These are phyloP conservation scores for Penicillium fuscoglaucum DNA, from an alignment of 2,329 filamentous ascomycete species.

Conservation along the genomic window DNA sequence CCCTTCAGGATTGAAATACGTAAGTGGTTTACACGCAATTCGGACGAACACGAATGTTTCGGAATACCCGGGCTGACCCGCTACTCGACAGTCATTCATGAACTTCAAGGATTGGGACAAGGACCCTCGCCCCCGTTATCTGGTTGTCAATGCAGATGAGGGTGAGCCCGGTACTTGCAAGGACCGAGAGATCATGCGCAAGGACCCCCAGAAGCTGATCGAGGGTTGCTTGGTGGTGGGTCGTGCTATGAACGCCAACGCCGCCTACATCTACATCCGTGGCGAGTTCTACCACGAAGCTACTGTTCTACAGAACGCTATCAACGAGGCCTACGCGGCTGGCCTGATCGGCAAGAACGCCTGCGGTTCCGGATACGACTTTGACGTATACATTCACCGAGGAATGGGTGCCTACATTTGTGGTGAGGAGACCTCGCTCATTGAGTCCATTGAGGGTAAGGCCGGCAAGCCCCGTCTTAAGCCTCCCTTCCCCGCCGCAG, in stretches of 20 bases:
- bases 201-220: conserved; percentile 98
- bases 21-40: conserved; percentile 52
- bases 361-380: conserved; percentile 94
- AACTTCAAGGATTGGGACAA: conserved; percentile 99
- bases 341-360: conserved; percentile 98
- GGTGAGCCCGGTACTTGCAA: conserved; percentile 99
- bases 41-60: conserved; percentile 4
- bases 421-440: conserved; percentile 95
- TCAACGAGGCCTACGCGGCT: conserved; percentile 94
- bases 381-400: conserved; percentile 94
- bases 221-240: conserved; percentile 96
- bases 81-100: conserved; percentile 81
- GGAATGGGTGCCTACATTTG: conserved; percentile 98
- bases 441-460: conserved; percentile 98
- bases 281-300: conserved; percentile 98
- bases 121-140: conserved; percentile 89
- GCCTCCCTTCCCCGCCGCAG: conserved; percentile 95
- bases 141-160: conserved; percentile 98
- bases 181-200: conserved; percentile 99
- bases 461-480: conserved; percentile 97
- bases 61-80: conserved; percentile 13
- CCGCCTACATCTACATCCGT: conserved; percentile 98
- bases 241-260: conserved; percentile 97
- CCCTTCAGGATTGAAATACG: conserved; percentile 98
- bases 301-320: conserved; percentile 86